These are phyloP conservation scores for Clitopilus passeckerianus DNA, from an alignment of 768 basidiomycete genomes.

Conservation along the genomic window DNA sequence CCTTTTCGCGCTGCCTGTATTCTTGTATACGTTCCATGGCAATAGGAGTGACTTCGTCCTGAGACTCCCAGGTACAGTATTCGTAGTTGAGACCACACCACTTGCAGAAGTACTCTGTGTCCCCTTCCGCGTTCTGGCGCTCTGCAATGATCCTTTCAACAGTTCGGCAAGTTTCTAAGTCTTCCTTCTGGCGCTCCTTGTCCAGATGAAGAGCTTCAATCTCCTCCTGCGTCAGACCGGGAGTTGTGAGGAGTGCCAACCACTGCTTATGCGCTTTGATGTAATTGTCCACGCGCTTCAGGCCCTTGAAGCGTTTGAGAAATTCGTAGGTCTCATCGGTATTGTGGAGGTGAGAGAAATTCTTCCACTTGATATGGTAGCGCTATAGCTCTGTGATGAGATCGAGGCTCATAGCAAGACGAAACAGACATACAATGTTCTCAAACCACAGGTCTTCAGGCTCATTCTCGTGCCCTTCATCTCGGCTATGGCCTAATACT, in stretches of 20 bases:
- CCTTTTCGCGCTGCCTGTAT: slow-evolving; percentile 71
- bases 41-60: slow-evolving; percentile 73
- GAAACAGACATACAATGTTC: slow-evolving; percentile 63
- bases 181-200: slow-evolving; percentile 87
- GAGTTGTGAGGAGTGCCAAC: slow-evolving; percentile 57
- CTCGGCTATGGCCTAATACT: slow-evolving; percentile 81
- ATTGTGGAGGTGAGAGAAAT: slow-evolving; percentile 96
- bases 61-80: slow-evolving; percentile 92
- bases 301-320: slow-evolving; percentile 89
- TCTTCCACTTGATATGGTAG: slow-evolving; percentile 99
- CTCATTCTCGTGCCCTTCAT: slow-evolving; percentile 76
- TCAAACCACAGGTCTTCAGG: slow-evolving; percentile 79
- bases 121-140: slow-evolving; percentile 53
- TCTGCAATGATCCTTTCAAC: slow-evolving; percentile 89
- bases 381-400: slow-evolving; percentile 47
- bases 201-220: slow-evolving; percentile 85
- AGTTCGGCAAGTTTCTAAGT: slow-evolving; percentile 84
- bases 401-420: slow-evolving; percentile 3
- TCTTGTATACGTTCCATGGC: slow-evolving; percentile 76
- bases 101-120: slow-evolving; percentile 92
- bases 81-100: slow-evolving; percentile 93
- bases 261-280: slow-evolving; percentile 86
- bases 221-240: slow-evolving; percentile 79
- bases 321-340: slow-evolving; percentile 99
- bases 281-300: slow-evolving; percentile 98